A percentile compares a stretch with the other conserved stretches of the same genome.
phyloP scores from a whole-genome alignment of 192 early-diverging fungal genomes.

The Coemansia sp. region DNA sequence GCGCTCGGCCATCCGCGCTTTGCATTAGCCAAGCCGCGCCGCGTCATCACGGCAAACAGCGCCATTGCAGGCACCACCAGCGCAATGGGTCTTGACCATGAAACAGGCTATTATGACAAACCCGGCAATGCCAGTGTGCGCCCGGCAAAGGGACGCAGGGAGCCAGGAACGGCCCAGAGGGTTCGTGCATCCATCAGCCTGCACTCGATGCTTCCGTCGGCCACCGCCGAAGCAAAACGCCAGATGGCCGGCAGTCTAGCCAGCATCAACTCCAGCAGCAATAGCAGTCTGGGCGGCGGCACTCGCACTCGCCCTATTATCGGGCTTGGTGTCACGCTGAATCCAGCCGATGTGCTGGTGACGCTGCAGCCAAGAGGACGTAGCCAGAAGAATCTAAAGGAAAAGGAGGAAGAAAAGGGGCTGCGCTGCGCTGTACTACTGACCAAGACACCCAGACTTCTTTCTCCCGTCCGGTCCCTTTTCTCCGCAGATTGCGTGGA shows the following conservation, averaged over 20 bases:
- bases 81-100: not conserved
- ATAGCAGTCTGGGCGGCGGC: not conserved
- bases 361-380: slow-evolving; percentile 23
- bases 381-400: not conserved
- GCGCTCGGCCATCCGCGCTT: slow-evolving; percentile 27
- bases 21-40: slow-evolving; percentile 39
- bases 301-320: slow-evolving; percentile 35
- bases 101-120: not conserved
- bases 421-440: not conserved
- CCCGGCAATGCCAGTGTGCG: not conserved
- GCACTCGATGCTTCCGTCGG: slow-evolving; percentile 14
- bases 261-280: not conserved
- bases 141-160: not conserved
- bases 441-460: not conserved
- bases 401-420: no score
- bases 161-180: not conserved
- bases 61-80: slow-evolving; percentile 14
- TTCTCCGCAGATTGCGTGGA: not conserved
- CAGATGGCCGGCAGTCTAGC: not conserved
- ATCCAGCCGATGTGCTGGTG: slow-evolving; percentile 42
- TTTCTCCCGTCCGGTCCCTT: slow-evolving; percentile 2
- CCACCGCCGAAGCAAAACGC: not conserved
- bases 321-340: slow-evolving; percentile 44
- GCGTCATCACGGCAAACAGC: slow-evolving; percentile 20
- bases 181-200: slow-evolving; percentile 19